Conservation (phyloP, 2,329 filamentous ascomycete genomes). For the Monosporascus sp. region DNA sequence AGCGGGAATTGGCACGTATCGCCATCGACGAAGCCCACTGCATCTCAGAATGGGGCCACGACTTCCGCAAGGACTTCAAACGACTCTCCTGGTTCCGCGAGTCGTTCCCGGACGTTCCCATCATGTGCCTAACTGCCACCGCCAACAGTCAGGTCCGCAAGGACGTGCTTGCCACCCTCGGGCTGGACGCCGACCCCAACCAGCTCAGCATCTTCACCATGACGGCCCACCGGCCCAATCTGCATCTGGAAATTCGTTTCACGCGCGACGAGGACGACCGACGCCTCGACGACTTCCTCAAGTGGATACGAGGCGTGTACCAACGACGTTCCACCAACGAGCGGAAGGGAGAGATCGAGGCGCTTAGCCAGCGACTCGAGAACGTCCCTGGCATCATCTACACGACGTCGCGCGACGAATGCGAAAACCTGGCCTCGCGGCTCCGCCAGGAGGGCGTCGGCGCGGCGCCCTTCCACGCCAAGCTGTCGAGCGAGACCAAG, state of each 20-base stretch:
- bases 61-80: slow-evolving; percentile 92
- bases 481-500: slow-evolving; percentile 61
- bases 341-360: slow-evolving; percentile 53
- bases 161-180: slow-evolving; percentile 76
- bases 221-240: slow-evolving; percentile 75
- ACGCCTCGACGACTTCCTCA: slow-evolving; percentile 66
- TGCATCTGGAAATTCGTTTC: slow-evolving; percentile 87
- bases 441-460: slow-evolving; percentile 65
- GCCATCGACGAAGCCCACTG: slow-evolving; percentile 95
- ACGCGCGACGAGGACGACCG: slow-evolving; percentile 69
- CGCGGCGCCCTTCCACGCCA: slow-evolving; percentile 67
- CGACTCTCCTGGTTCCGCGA: slow-evolving; percentile 79
- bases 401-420: slow-evolving; percentile 68
- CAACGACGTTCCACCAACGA: slow-evolving; percentile 56
- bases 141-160: slow-evolving; percentile 73
- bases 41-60: slow-evolving; percentile 97
- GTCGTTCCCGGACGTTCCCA: slow-evolving; percentile 76
- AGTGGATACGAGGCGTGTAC: slow-evolving; percentile 72
- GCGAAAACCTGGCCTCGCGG: slow-evolving; percentile 62
- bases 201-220: slow-evolving; percentile 72
- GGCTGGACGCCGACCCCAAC: slow-evolving; percentile 53
- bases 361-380: slow-evolving; percentile 48
- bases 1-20: slow-evolving; percentile 79
- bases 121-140: slow-evolving; percentile 90
- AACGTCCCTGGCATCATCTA: slow-evolving; percentile 76